These are phyloP conservation scores for Penicillium cosmopolitanum DNA, from an alignment of 495 filamentous ascomycete genomes.

Conservation along the genomic window DNA sequence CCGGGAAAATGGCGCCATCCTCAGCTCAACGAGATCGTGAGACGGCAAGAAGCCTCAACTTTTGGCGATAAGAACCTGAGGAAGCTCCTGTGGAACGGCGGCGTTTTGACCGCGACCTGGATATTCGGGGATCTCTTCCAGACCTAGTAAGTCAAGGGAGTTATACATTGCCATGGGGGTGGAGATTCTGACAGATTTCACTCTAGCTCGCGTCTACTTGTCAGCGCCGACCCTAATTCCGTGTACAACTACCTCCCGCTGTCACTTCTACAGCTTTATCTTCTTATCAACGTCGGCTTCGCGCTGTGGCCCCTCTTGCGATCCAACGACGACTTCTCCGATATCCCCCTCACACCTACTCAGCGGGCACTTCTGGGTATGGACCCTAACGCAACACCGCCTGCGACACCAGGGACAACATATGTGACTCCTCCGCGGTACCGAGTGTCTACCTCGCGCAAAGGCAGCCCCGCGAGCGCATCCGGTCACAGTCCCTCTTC, in stretches of 20 bases:
- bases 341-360: slow-evolving; percentile 88
- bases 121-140: slow-evolving; percentile 40
- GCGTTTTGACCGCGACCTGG: slow-evolving; percentile 55
- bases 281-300: slow-evolving; percentile 65
- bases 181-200: neutral
- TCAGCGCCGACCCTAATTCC: slow-evolving; percentile 19
- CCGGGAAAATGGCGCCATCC: slow-evolving; percentile 91
- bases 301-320: slow-evolving; percentile 72
- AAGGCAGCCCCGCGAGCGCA: slow-evolving; percentile 53
- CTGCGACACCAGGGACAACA: slow-evolving; percentile 64
- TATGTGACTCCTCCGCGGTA: slow-evolving; percentile 90
- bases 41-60: slow-evolving; percentile 69
- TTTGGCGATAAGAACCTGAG: slow-evolving; percentile 73
- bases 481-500: slow-evolving; percentile 42
- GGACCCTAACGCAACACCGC: slow-evolving; percentile 63
- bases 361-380: slow-evolving; percentile 87
- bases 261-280: slow-evolving; percentile 54
- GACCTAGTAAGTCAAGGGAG: slow-evolving; percentile 36
- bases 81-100: slow-evolving; percentile 65
- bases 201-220: slow-evolving; percentile 31
- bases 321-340: slow-evolving; percentile 72
- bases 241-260: slow-evolving; percentile 44
- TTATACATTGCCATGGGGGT: neutral
- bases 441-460: slow-evolving; percentile 69
- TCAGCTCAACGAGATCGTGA: slow-evolving; percentile 73